Evolutionary conservation across 257 asterid species (phyloP), one percentile per base, ranked within the genome.

Genomic region (Forsythia suspensa): DNA sequence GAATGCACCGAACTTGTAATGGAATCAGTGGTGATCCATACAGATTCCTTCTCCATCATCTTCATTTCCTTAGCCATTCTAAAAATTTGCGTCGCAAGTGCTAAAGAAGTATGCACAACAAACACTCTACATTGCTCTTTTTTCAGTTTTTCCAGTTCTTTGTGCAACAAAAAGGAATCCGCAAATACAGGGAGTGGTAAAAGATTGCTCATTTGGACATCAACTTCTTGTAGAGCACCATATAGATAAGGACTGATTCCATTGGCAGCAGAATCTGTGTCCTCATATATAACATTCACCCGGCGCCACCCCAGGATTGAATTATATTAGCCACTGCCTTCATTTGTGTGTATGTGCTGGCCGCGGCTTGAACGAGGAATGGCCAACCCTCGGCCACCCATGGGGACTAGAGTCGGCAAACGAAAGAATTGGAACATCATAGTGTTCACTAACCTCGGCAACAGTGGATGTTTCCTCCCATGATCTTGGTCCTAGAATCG

Each of bases 241-340:
- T 75, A 73, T n/a, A 87, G 85, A 59, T 78, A 80, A 40, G 82
- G 86, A 6, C 75, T 66, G 34, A 85, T 69, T 48, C 74, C 77
- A 67, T 74, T 65, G 43, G 82, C 68, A 13, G 77, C 48, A 29
- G 85, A 61, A n/a, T 74, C 82, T 1, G 76, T 5, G 57, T 84
- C 89, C 68, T 87, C 91, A 48, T 87, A 87, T 9, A 87, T 85
- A 5, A 85, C 82, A 37, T 76, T 83, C 36, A 85, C 87, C n/a
- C 70, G 66, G 34, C 84, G 85, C 89, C 87, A 87, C 8, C 75
- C 70, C 74, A 82, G 8, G 84, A 80, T 15, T 74, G 48, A 21
- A 84, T 38, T 9, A 86, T 75, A 9, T 80, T 77, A 37, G 87
- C 83, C 18, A 82, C 75, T 3, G 84, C 82, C 76, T 76, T 80